phyloP scores from a whole-genome alignment of 108 stramenopile genomes.

The Schizochytrium sp. region DNA sequence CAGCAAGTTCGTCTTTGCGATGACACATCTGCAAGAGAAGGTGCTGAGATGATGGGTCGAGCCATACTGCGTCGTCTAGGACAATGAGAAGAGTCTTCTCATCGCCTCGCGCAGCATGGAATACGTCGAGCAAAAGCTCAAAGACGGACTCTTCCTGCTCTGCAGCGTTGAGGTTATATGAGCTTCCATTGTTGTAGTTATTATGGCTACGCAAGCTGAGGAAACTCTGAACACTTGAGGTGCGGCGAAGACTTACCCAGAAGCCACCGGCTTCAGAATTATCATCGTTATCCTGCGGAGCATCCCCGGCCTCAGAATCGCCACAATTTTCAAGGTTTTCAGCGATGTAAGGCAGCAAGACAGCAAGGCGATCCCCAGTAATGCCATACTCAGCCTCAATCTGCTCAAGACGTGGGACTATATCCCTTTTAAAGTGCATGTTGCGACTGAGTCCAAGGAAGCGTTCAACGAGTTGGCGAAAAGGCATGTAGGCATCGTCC shows the following conservation, averaged over 20 bases:
- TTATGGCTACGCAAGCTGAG: background rate
- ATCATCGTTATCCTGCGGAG: background rate
- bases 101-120: background rate
- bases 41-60: background rate
- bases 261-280: background rate
- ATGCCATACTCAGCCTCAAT: background rate
- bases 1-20: background rate
- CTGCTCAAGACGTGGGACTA: background rate
- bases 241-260: background rate
- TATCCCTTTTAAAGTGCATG: background rate
- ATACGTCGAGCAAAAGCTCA: background rate
- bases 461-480: slow-evolving; percentile 32
- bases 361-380: background rate
- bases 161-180: no score
- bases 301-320: background rate
- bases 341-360: background rate
- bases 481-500: slow-evolving; percentile 1
- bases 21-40: background rate
- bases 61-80: slow-evolving; percentile 39
- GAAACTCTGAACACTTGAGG: background rate
- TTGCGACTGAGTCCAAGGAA: background rate
- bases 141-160: background rate
- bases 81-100: background rate
- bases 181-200: background rate
- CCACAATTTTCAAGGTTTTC: background rate